Evolutionary conservation across 768 basidiomycete species (phyloP).

Genomic region (Jaapia argillacea): DNA sequence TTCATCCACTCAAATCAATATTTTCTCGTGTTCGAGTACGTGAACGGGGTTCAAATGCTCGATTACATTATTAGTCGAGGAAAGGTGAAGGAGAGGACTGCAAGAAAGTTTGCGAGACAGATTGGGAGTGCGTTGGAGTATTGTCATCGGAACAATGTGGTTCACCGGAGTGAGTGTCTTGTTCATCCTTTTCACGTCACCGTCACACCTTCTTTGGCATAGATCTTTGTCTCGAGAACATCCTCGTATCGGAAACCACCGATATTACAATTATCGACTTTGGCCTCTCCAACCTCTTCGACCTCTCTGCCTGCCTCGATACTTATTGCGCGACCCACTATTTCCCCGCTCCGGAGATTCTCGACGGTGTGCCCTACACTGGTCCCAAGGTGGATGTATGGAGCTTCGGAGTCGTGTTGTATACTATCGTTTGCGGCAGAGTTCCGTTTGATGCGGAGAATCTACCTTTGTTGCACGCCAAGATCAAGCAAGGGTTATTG

Average conservation of each 20-base stretch:
- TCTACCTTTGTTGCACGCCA: slow-evolving; percentile 98
- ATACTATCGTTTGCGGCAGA: slow-evolving; percentile 96
- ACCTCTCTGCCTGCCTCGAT: slow-evolving; percentile 70
- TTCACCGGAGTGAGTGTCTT: slow-evolving; percentile 67
- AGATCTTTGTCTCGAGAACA: slow-evolving; percentile 99
- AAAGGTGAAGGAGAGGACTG: slow-evolving; percentile 86
- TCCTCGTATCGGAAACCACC: slow-evolving; percentile 94
- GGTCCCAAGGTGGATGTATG: slow-evolving; percentile 98
- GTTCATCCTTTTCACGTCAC: slow-evolving; percentile 6
- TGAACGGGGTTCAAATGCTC: slow-evolving; percentile 98
- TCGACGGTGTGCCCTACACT: slow-evolving; percentile 94
- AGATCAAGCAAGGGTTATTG: slow-evolving; percentile 94
- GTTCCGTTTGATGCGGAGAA: slow-evolving; percentile 99
- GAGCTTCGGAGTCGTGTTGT: slow-evolving; percentile 98
- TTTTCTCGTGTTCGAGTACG: slow-evolving; percentile 99
- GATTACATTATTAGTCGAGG: slow-evolving; percentile 99
- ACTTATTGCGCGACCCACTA: slow-evolving; percentile 98
- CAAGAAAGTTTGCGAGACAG: slow-evolving; percentile 95
- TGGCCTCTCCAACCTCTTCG: slow-evolving; percentile 91
- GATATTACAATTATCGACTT: slow-evolving; percentile 99
- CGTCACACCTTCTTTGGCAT: slow-evolving; percentile 3
- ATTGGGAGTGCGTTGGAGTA: slow-evolving; percentile 95
- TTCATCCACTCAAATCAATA: slow-evolving; percentile 96
- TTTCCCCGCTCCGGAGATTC: slow-evolving; percentile 95
- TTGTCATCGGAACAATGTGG: slow-evolving; percentile 95